Conservation (phyloP, 805 yeast species). For the Spathaspora boniae region DNA sequence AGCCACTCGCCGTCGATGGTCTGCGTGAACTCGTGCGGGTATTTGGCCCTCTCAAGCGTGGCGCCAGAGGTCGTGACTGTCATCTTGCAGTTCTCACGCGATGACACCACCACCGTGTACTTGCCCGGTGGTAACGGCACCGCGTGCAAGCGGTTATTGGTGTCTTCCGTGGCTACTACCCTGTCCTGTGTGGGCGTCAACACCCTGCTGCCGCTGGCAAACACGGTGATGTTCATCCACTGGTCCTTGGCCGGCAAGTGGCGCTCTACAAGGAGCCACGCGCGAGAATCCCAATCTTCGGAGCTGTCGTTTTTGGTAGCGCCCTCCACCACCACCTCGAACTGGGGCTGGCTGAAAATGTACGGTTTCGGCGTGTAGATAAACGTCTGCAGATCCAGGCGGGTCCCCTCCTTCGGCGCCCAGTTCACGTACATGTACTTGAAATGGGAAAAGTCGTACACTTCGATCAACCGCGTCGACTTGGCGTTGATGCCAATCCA, state of each 20-base stretch:
- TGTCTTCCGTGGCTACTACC: slow-evolving; percentile 19
- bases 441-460: slow-evolving; percentile 25
- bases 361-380: slow-evolving; percentile 11
- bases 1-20: slow-evolving; percentile 44
- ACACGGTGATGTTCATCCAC: slow-evolving; percentile 14
- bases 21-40: slow-evolving; percentile 16
- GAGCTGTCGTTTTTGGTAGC: no score
- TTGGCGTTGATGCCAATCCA: slow-evolving; percentile 25
- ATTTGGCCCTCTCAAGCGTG: slow-evolving; percentile 27
- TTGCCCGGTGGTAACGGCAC: slow-evolving; percentile 25
- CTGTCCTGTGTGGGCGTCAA: slow-evolving; percentile 23
- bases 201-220: slow-evolving; percentile 24
- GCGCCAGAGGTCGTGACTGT: slow-evolving; percentile 19
- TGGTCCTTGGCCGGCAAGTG: slow-evolving; percentile 29
- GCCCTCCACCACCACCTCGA: slow-evolving; percentile 30
- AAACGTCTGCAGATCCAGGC: slow-evolving; percentile 23
- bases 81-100: slow-evolving; percentile 22
- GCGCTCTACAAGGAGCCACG: slow-evolving; percentile 50
- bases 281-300: no score
- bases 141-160: slow-evolving; percentile 36
- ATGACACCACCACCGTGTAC: slow-evolving; percentile 25
- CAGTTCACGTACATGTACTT: slow-evolving; percentile 66
- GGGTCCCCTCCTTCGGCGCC: slow-evolving; percentile 39
- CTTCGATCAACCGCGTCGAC: slow-evolving; percentile 15
- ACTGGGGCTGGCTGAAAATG: slow-evolving; percentile 42